These are phyloP conservation scores for Nemania diffusa DNA, from an alignment of 2,329 filamentous ascomycete genomes.

Conservation along the genomic window DNA sequence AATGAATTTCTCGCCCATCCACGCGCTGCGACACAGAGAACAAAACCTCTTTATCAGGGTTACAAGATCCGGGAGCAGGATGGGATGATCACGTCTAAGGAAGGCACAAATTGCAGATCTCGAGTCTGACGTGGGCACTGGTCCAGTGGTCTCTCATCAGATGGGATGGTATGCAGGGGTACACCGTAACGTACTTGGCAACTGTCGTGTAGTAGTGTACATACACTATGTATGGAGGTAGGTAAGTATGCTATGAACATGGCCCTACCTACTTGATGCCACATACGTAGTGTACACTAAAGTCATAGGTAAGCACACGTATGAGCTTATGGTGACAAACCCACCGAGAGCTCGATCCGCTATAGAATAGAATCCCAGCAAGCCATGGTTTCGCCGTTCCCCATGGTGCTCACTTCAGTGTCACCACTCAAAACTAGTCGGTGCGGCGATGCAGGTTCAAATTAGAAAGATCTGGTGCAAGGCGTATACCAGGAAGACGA, in stretches of 20 bases:
- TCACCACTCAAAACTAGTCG: background rate
- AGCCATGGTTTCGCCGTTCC: background rate
- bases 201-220: background rate
- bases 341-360: too few species aligned
- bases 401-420: conserved; percentile 11
- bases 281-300: conserved; percentile 15
- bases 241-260: background rate
- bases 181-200: conserved; percentile 10
- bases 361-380: background rate
- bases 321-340: conserved; percentile 17
- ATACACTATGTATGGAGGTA: conserved; percentile 2
- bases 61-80: conserved; percentile 14
- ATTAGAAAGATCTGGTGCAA: conserved; percentile 22
- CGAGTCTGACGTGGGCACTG: conserved; percentile 31
- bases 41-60: conserved; percentile 24
- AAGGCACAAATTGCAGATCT: conserved; percentile 33
- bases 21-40: conserved; percentile 10
- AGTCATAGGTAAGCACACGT: conserved; percentile 20
- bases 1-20: conserved; percentile 5
- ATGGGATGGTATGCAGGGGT: conserved; percentile 31
- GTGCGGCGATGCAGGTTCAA: conserved; percentile 24
- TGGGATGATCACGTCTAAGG: conserved; percentile 31
- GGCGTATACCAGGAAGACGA: background rate
- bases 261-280: conserved; percentile 7
- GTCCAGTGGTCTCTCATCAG: conserved; percentile 24